A percentile compares a stretch with the other conserved stretches of the same genome.
These are phyloP conservation scores for Mariannaea sp. DNA, from an alignment of 2,329 filamentous ascomycete species.

Conservation along the genomic window DNA sequence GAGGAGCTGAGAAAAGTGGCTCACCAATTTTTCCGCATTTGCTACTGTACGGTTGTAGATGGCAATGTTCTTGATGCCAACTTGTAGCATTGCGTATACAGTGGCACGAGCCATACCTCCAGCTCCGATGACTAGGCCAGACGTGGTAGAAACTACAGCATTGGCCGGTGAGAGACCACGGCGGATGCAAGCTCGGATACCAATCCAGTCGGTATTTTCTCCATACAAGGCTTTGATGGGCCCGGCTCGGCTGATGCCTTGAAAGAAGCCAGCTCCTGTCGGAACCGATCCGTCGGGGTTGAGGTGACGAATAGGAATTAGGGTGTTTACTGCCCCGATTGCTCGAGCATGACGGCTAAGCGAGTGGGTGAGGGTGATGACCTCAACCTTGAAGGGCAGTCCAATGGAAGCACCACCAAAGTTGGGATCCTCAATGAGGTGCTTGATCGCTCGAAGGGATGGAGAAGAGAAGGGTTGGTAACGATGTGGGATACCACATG, in stretches of 20 bases:
- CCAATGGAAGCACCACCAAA: slow-evolving; percentile 76
- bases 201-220: slow-evolving; percentile 83
- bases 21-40: slow-evolving; percentile 70
- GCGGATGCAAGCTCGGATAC: slow-evolving; percentile 73
- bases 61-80: slow-evolving; percentile 77
- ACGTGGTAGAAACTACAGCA: slow-evolving; percentile 60
- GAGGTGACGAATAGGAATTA: slow-evolving; percentile 70
- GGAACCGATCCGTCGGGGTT: slow-evolving; percentile 62
- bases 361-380: slow-evolving; percentile 70
- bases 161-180: slow-evolving; percentile 75
- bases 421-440: slow-evolving; percentile 65
- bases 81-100: slow-evolving; percentile 76
- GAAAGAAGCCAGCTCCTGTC: slow-evolving; percentile 56
- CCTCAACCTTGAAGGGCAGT: slow-evolving; percentile 75
- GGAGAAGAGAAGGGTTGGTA: slow-evolving; percentile 69
- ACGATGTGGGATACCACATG: slow-evolving; percentile 70
- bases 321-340: slow-evolving; percentile 77
- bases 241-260: slow-evolving; percentile 64
- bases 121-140: slow-evolving; percentile 65
- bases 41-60: slow-evolving; percentile 72
- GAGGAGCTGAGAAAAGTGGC: slow-evolving; percentile 68
- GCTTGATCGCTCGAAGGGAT: slow-evolving; percentile 65
- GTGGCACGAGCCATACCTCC: slow-evolving; percentile 80
- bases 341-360: slow-evolving; percentile 74
- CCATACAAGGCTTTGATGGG: slow-evolving; percentile 73